Evolutionary conservation across 108 stramenopile species (phyloP), one percentile per base, ranked within the genome.

Genomic region (Skeletonema tropicum): DNA sequence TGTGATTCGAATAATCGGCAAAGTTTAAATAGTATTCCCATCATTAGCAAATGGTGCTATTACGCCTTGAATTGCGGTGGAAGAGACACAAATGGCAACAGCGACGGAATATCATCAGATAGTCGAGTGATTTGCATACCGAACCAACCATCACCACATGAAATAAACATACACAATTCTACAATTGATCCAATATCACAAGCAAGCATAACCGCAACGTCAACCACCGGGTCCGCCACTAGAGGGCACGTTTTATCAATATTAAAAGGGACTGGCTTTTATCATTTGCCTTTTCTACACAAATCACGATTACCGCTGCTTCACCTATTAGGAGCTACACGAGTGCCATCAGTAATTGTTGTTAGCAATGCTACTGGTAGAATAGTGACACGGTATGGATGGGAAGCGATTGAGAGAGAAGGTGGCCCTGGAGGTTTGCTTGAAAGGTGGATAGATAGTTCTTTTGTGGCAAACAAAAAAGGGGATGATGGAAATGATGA

Each of bases 391-490:
- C 68, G 36, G 19, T 74, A 63, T 41, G 79, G 73, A 69, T 80
- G 79, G 79, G 79, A 80, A 57, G 79, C 79, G 29, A 68, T 80
- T 6, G 73, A 63, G n/a, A 74, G 79, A 60, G 79, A 80, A 58
- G 63, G 57, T 13, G 19, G n/a, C 46, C 30, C 26, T 32, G 74
- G 72, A 6, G 39, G 68, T 3, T 19, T 36, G 10, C 45, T 74
- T 19, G 68, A 80, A 19, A n/a, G 59, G 33, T 74, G 79, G 79
- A 64, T 74, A 3, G 63, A 80, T 7, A 64, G 58, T 33, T 21
- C 35, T 60, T 14, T 2, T 15, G 42, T 64, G 2, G 55, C 45
- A 21, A 48, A 26, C 39, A 68, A 73, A 67, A 79, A 73, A 35
- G 35, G 25, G 38, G 66, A 70, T 36, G 66, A 70, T 36, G 69